These are phyloP conservation scores for Ramaria sp. DNA, from an alignment of 768 basidiomycete genomes.

Conservation along the genomic window DNA sequence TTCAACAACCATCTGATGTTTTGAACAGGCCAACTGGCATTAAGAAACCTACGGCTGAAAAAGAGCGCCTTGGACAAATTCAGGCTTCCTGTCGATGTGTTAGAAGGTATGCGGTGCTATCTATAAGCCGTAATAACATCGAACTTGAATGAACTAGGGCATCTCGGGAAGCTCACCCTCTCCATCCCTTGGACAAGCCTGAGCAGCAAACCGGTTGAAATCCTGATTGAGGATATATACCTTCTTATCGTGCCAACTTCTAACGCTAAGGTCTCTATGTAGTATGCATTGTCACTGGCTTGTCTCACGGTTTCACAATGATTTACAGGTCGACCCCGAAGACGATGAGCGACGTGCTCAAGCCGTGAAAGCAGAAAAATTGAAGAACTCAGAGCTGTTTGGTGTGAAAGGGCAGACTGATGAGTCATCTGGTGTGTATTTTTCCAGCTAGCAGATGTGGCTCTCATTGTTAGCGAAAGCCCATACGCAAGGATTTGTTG, in stretches of 20 bases:
- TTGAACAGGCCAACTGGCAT: slow-evolving; percentile 55
- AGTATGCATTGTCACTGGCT: not conserved
- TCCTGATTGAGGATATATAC: slow-evolving; percentile 89
- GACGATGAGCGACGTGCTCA: slow-evolving; percentile 81
- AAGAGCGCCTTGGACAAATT: slow-evolving; percentile 93
- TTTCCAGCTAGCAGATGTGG: not conserved
- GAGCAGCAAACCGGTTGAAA: slow-evolving; percentile 81
- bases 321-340: slow-evolving; percentile 43
- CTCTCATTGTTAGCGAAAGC: slow-evolving; percentile 26
- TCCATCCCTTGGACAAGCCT: slow-evolving; percentile 86
- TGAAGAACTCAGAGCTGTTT: slow-evolving; percentile 80
- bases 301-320: not conserved
- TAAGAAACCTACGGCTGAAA: slow-evolving; percentile 79
- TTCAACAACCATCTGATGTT: slow-evolving; percentile 4
- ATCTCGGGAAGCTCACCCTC: slow-evolving; percentile 77
- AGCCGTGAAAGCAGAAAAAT: slow-evolving; percentile 78
- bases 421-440: slow-evolving; percentile 32
- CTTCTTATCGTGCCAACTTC: slow-evolving; percentile 81
- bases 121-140: not conserved
- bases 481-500: slow-evolving; percentile 75
- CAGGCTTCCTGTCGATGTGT: slow-evolving; percentile 86
- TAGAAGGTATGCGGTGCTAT: slow-evolving; percentile 54
- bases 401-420: slow-evolving; percentile 54
- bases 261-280: slow-evolving; percentile 32
- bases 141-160: slow-evolving; percentile 34